Evolutionary conservation across 2,329 filamentous ascomycete species (phyloP).

Genomic region (Epichloe elymi): DNA sequence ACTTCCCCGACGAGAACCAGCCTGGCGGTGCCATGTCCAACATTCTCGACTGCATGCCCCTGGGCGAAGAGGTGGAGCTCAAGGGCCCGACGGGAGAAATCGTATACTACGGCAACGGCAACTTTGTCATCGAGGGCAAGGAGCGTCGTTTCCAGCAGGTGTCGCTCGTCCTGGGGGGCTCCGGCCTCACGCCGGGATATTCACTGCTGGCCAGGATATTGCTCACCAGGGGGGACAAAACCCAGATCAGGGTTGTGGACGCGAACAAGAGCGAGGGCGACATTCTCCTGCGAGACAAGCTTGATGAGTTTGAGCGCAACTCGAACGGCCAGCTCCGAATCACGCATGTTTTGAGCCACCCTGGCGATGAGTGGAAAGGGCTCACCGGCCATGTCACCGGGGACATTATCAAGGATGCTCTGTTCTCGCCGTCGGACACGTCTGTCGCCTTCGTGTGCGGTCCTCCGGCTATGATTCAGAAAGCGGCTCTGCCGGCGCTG

Average conservation of each 20-base stretch:
- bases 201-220: constrained; percentile 32
- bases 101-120: constrained; percentile 30
- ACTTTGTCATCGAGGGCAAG: constrained; percentile 30
- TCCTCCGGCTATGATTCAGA: constrained; percentile 36
- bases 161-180: constrained; percentile 35
- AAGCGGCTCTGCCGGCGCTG: constrained; percentile 34
- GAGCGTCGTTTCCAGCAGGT: constrained; percentile 28
- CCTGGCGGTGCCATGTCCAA: constrained; percentile 41
- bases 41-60: constrained; percentile 34
- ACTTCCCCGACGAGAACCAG: constrained; percentile 31
- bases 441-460: constrained; percentile 35
- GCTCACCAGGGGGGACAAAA: constrained; percentile 18
- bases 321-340: constrained; percentile 27
- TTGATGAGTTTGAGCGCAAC: constrained; percentile 26
- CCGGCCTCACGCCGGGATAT: constrained; percentile 38
- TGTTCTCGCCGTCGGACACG: constrained; percentile 28
- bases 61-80: constrained; percentile 36
- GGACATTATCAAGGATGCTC: constrained; percentile 24
- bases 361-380: constrained; percentile 30
- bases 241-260: constrained; percentile 29
- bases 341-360: constrained; percentile 32
- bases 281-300: constrained; percentile 29
- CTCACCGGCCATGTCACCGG: constrained; percentile 29
- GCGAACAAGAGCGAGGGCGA: constrained; percentile 34
- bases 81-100: constrained; percentile 39